These are phyloP conservation scores for Musa schizocarpa DNA, from an alignment of 176 grass and related monocot genomes.

Conservation along the genomic window DNA sequence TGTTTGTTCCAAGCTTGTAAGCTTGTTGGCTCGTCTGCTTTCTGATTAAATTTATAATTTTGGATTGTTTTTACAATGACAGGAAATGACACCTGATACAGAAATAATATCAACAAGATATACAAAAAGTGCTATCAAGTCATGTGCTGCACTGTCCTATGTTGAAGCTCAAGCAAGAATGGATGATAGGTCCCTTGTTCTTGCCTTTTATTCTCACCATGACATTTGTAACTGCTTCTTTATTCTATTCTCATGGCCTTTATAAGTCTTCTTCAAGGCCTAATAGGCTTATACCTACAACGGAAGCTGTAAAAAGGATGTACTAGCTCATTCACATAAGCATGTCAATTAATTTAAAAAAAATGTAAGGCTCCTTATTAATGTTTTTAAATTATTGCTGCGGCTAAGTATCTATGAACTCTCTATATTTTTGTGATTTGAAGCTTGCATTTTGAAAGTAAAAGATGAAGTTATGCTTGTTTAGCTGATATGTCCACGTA, in stretches of 20 bases:
- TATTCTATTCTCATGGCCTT: background rate
- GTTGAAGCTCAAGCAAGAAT: conserved; percentile 97
- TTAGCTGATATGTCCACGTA: background rate
- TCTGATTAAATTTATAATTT: background rate
- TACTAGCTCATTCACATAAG: background rate
- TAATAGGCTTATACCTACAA: background rate
- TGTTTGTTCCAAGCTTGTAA: background rate
- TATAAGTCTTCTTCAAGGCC: background rate
- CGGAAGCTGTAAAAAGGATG: background rate
- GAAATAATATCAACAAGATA: conserved; percentile 75
- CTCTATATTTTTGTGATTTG: background rate
- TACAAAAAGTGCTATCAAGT: conserved; percentile 90
- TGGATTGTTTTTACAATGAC: conserved; percentile 9
- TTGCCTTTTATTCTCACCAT: background rate
- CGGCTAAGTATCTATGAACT: background rate
- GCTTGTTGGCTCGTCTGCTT: background rate
- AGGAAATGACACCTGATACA: conserved; percentile 94
- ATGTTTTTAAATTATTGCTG: background rate
- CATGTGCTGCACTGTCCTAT: conserved; percentile 96
- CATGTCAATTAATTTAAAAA: background rate
- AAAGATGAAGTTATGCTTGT: background rate
- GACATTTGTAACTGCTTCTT: background rate
- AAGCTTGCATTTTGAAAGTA: background rate
- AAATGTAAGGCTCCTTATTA: background rate
- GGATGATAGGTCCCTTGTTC: conserved; percentile 72